Base-by-base conservation (phyloP, 495 filamentous ascomycete species). In the Tuber borchii region DNA sequence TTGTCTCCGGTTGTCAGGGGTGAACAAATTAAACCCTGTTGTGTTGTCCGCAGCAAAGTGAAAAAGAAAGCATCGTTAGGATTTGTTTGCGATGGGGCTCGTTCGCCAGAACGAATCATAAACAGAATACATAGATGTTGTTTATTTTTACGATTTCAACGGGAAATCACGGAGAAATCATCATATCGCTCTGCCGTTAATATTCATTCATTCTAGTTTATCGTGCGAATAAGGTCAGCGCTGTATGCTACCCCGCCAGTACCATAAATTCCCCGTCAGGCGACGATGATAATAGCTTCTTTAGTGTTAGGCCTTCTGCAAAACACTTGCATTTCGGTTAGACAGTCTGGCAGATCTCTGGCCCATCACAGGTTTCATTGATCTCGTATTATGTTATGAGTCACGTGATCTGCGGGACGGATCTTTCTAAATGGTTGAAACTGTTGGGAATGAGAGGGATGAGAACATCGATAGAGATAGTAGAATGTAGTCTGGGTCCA, bases 1-100 rank as follows among this genome's bases (percentile, higher is more conserved):
- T 79, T 78, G 72, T 71, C 69, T 75, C 73, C 75, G 77, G 78
- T 79, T 78, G 78, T 79, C 77, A 79, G 77, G 77, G 77, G 77
- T 72, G 70, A 79, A 73, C 75, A 46, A 75, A 43, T 71, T 71
- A 79, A 70, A 73, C 76, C 76, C 78, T 75, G 78, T 51, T 75
- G 76, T 79, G 77, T 79, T 79, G 78, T 76, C 71, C 42, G 51
- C 51, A 61, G 51, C 51, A 22, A 61, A 26, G 51, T 12, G 22
- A 61, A 9, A 61, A 61, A 26, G n/a, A n/a, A n/a, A 61, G 48
- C 22, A 1, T 2, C 26, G n/a, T 65, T 26, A 65, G 26, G 26
- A 65, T 65, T 65, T 34, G 56, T 65, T 65, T 65, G 56, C 56
- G 12, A 65, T 34, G 56, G 56, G 56, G 26, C 26, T 34, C 16